These are phyloP conservation scores for Didymella sp. DNA, from an alignment of 2,329 filamentous ascomycete genomes.

Conservation along the genomic window DNA sequence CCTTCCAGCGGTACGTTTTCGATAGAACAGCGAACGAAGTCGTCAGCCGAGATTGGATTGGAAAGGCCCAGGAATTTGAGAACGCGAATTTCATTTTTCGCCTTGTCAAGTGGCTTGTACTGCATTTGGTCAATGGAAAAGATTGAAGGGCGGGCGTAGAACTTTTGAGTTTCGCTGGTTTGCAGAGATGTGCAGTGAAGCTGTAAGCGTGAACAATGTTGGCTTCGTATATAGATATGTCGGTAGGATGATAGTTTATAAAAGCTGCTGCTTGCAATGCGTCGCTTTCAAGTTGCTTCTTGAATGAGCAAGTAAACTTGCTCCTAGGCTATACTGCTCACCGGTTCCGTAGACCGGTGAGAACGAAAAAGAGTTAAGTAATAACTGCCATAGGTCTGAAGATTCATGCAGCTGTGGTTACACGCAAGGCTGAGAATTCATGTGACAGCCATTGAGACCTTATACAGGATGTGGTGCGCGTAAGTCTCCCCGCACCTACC, in stretches of 20 bases:
- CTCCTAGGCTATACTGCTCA: neutral
- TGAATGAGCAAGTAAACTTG: neutral
- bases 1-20: conserved; percentile 3
- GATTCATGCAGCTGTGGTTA: neutral
- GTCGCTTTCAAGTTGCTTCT: conserved; percentile 2
- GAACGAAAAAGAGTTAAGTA: neutral
- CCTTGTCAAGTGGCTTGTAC: conserved; percentile 5
- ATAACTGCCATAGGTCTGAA: neutral
- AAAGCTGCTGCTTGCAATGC: neutral
- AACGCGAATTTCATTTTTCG: conserved; percentile 8
- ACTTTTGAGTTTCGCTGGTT: too few relatives aligned
- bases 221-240: neutral
- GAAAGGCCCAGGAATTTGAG: conserved; percentile 3
- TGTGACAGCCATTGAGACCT: neutral
- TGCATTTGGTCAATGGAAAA: neutral
- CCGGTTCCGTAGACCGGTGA: conserved; percentile 1
- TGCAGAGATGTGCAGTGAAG: too few relatives aligned
- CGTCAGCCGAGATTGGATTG: neutral
- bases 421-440: neutral
- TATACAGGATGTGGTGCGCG: conserved; percentile 1
- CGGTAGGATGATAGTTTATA: neutral
- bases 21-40: conserved; percentile 3
- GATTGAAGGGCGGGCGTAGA: too few relatives aligned
- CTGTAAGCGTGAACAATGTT: neutral
- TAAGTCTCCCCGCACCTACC: neutral